Conservation (phyloP, 495 filamentous ascomycete genomes). For the Penicillium angulare region DNA sequence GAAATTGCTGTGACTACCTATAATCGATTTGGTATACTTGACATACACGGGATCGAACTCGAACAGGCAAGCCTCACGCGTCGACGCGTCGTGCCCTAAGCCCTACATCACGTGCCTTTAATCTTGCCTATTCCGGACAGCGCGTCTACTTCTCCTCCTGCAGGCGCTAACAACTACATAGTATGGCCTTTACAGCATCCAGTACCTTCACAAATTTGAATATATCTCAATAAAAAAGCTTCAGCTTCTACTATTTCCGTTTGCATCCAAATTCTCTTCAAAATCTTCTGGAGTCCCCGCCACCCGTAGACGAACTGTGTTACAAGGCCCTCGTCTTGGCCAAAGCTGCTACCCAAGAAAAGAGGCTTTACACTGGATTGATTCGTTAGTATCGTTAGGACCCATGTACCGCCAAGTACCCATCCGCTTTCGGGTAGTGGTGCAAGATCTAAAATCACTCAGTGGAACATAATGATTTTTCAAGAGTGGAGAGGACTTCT, state of each 20-base stretch:
- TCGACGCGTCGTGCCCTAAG: conserved; percentile 20
- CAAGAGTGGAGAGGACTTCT: conserved; percentile 3
- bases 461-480: neutral
- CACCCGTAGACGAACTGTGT: too few relatives aligned
- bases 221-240: neutral
- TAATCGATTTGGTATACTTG: neutral
- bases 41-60: conserved; percentile 2
- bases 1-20: neutral
- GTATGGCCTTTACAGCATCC: neutral
- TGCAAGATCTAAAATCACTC: too few relatives aligned
- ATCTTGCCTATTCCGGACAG: conserved; percentile 17
- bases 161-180: neutral
- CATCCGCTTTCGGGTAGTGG: too few relatives aligned
- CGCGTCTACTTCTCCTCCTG: neutral
- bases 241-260: too few relatives aligned
- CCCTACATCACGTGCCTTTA: conserved; percentile 17
- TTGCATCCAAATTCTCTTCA: neutral
- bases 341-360: neutral
- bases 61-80: conserved; percentile 17
- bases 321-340: conserved; percentile 13
- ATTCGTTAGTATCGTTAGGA: neutral
- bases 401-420: too few relatives aligned
- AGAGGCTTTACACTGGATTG: neutral
- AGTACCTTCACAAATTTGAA: neutral
- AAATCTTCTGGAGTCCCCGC: too few relatives aligned